Base-by-base conservation (phyloP, 2,329 filamentous ascomycete genomes). In the Grosmannia clavigera region DNA sequence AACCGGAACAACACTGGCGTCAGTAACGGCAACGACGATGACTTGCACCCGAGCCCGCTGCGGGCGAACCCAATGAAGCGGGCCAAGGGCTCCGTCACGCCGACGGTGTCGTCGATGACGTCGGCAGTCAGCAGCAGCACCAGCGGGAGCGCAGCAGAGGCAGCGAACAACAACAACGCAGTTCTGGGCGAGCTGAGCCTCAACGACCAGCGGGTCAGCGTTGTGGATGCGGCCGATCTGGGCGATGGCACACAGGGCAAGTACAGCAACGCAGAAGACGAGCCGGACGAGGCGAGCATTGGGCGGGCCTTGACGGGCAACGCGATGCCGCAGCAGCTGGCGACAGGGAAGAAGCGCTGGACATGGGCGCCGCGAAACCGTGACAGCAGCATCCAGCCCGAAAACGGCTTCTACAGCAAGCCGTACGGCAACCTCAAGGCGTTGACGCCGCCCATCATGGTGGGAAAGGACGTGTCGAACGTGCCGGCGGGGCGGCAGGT, bases 371-470 rank as follows among this genome's bases (percentile, higher is more conserved):
- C 61, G 10, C 62, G 58, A 25, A 43, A 14, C 19, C 64, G 63
- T 57, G 68, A 76, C 63, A 77, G 74, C 63, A 78, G 76, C 54
- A 79, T 81, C 63, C 78, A 81, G 67, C 65, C 73, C 38, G 78
- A 81, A 57, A 66, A 67, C 19, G 69, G 68, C 54, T 82, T 83
- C 67, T 80, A 75, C 66, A 66, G 65, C 11, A 81, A 80, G 67
- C 76, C 79, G n/a, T 85, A 86, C 64, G 81, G 81, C n/a, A 76
- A 80, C 56, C 72, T 85, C 54, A 78, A 75, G 66, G 67, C 77
- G 3, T 77, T 72, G 0, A 81, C 79, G 6, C 79, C 80, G 33
- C 82, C 81, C 0, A 68, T 82, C 16, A 75, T 82, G 64, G 68
- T 84, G 14, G 79, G 77, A 16, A 68, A 67, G 38, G 60, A 61